phyloP scores from a whole-genome alignment of 2,329 filamentous ascomycete species.

The Sclerotinia minor region DNA sequence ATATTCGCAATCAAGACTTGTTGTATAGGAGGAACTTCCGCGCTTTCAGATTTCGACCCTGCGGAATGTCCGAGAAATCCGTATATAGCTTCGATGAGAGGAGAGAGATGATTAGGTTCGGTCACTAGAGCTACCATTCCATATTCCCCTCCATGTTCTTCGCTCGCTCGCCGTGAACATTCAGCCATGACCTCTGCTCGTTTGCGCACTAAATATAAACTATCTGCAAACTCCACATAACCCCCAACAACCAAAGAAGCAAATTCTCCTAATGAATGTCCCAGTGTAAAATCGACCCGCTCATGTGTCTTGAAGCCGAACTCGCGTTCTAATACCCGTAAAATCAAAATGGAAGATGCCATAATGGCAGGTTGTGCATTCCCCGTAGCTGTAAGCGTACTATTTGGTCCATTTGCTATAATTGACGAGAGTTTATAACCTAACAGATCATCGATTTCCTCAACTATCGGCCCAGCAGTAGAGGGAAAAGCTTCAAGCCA shows the following conservation, averaged over 20 bases:
- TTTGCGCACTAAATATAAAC: conserved; percentile 71
- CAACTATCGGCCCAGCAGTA: conserved; percentile 72
- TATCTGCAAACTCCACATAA: conserved; percentile 75
- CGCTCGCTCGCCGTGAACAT: conserved; percentile 66
- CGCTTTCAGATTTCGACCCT: conserved; percentile 67
- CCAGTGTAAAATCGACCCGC: conserved; percentile 78
- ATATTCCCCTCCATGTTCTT: conserved; percentile 74
- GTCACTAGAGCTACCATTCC: conserved; percentile 95
- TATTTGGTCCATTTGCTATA: conserved; percentile 78
- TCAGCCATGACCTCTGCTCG: conserved; percentile 82
- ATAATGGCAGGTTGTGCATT: conserved; percentile 96
- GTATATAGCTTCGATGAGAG: conserved; percentile 71
- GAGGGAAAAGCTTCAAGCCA: conserved; percentile 85
- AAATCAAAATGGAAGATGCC: conserved; percentile 87
- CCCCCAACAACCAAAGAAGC: conserved; percentile 84
- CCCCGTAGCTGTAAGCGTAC: conserved; percentile 73
- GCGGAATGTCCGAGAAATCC: conserved; percentile 73
- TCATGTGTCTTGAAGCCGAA: conserved; percentile 73
- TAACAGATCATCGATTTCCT: conserved; percentile 81
- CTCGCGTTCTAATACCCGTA: conserved; percentile 81
- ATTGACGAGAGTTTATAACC: conserved; percentile 73
- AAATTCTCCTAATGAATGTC: conserved; percentile 92
- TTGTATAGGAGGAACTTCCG: conserved; percentile 70
- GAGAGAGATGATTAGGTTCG: conserved; percentile 72
- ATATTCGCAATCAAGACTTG: conserved; percentile 91